Conservation (phyloP, 129 eudicot genomes). For the Helianthus tuberosus region DNA sequence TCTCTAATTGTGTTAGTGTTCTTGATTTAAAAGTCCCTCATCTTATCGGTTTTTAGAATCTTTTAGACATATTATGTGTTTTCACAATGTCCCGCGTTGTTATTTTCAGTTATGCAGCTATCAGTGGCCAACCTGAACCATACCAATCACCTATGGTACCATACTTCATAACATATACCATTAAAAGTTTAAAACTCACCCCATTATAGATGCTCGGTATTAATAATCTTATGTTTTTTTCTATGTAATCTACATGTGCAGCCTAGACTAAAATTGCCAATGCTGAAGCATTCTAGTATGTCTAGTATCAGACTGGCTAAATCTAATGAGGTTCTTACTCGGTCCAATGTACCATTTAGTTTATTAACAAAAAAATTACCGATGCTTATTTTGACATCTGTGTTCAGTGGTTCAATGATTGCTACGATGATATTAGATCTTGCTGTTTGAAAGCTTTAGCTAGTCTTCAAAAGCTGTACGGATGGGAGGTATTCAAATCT, state of each 20-base stretch:
- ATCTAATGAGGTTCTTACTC: slow-evolving; percentile 72
- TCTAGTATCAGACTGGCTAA: slow-evolving; percentile 68
- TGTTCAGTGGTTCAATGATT: slow-evolving; percentile 93
- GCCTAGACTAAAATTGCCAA: slow-evolving; percentile 67
- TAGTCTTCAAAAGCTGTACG: slow-evolving; percentile 60
- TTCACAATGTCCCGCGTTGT: slow-evolving; percentile 1
- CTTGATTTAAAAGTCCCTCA: neutral
- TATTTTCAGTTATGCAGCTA: slow-evolving; percentile 83
- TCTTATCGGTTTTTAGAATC: neutral
- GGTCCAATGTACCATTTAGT: neutral
- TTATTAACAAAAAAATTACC: neutral
- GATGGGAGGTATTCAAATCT: slow-evolving; percentile 80
- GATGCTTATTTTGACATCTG: slow-evolving; percentile 18
- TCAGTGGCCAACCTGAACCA: slow-evolving; percentile 57
- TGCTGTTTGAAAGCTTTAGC: slow-evolving; percentile 68
- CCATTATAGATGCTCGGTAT: slow-evolving; percentile 10
- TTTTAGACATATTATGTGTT: neutral
- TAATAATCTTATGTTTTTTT: slow-evolving; percentile 3
- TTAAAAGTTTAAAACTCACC: neutral
- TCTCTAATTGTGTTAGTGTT: slow-evolving; percentile 72
- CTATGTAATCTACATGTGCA: slow-evolving; percentile 29
- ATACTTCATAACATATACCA: neutral
- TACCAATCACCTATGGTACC: slow-evolving; percentile 51
- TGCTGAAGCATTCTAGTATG: slow-evolving; percentile 51
- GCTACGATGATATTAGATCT: slow-evolving; percentile 67